Evolutionary conservation across 306 rosid species (phyloP), one percentile per base, ranked within the genome.

Genomic region (Acacia melanoxylon): DNA sequence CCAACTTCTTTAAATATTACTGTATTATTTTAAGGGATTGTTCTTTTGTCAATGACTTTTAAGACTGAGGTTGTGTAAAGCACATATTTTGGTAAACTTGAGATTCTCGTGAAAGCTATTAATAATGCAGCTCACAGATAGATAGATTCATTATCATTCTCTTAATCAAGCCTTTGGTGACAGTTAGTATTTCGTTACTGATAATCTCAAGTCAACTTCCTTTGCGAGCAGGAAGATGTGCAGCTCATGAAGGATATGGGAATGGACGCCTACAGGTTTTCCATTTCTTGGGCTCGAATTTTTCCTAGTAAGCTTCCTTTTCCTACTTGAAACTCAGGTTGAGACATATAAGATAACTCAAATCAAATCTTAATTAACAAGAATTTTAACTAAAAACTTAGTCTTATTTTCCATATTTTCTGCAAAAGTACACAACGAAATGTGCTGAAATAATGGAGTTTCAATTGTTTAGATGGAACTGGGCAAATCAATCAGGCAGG

Each of bases 251-350:
- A 93, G 89, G 92, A 96, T 82, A 56, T 92, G 91, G 98, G 98
- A 74, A 71, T 91, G 94, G 97, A 91, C 80, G 97, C 98, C 72
- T 96, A 91, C 78, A 86, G 98, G 74, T 92, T 95, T 83, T 95
- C 99, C 61, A 95, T 95, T 82, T 89, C 98, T 24, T 96, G 99
- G 98, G 62, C 98, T 78, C 91, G 98, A 35, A 92, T 96, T 81
- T 93, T 84, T 51, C 98, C 97, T 4, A 79, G 99, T 96, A 92
- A 86, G 91, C 82, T 59, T 35, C 14, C 22, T 29, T 49, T 75
- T 46, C 29, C 40, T 40, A 51, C 41, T 25, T 37, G 41, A 37
- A 49, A 13, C 10, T 44, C 51, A 16, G 71, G 44, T 41, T 40
- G 74, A 41, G 24, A 14, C 69, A 29, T 46, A 59, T 20, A 68